Evolutionary conservation across 768 basidiomycete species (phyloP), one percentile per base, ranked within the genome.

Genomic region (Psilocybe subaeruginosa): DNA sequence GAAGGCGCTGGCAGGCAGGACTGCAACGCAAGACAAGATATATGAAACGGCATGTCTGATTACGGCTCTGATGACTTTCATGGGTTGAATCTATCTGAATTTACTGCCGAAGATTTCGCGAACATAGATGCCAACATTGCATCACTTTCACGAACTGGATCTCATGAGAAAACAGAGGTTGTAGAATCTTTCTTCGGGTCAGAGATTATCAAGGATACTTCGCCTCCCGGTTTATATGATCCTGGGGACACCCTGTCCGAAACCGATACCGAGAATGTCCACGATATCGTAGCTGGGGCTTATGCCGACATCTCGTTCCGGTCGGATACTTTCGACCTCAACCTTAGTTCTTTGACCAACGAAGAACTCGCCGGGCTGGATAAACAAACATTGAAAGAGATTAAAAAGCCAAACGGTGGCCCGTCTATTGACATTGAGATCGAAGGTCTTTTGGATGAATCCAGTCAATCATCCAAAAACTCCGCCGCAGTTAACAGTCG

Each of bases 101-200:
- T 89, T 62, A 86, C 86, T 0, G 78, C 79, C 27, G 80, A 86
- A 33, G 87, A 90, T 27, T 78, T 89, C 43, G 78, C 75, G 2
- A 68, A 71, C 27, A 75, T 86, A 56, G 87, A 88, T 65, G 78
- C 77, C 30, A 70, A 74, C 30, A 61, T 79, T 29, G 65, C 62
- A 17, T 52, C 61, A 17, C 17, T 27, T 23, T 12, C 49, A 48
- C 17, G 54, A 61, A 48, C 16, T n/a, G 23, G 45, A 43, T 6
- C 8, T 19, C 4, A 16, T n/a, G 54, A 43, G 11, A 31, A 33
- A 17, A 29, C 43, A 23, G 41, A 16, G 11, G 23, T 17, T 45
- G 19, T 31, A 49, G 46, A 35, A 11, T 11, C 33, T 35, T 35
- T 11, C 11, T 35, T 35, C 33, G 33, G 11, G 33, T 35, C 33